A percentile compares a stretch with the other conserved stretches of the same genome.
phyloP scores from a whole-genome alignment of 2,329 filamentous ascomycete genomes.

The Microdochium bolleyi region DNA sequence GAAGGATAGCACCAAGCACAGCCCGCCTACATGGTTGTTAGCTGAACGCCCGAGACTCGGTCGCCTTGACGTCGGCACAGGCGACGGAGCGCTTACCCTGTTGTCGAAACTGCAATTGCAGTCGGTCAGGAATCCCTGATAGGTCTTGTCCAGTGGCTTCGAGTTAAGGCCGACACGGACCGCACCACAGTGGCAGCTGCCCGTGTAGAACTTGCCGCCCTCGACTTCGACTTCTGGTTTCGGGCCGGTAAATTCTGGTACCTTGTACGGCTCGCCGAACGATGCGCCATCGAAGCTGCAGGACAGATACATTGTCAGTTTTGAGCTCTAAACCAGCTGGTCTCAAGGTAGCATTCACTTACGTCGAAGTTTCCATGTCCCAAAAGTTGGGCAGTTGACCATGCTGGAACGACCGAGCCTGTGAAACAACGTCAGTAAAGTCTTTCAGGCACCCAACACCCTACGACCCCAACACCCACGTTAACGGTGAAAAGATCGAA shows the following conservation, averaged over 20 bases:
- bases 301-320: background rate
- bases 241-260: constrained; percentile 28
- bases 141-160: constrained; percentile 31
- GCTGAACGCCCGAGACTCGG: no score
- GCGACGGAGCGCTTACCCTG: constrained; percentile 19
- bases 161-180: constrained; percentile 33
- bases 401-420: constrained; percentile 32
- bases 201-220: constrained; percentile 32
- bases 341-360: background rate
- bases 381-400: constrained; percentile 30
- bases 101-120: constrained; percentile 46
- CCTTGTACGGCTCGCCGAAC: constrained; percentile 21
- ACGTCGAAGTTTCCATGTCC: constrained; percentile 27
- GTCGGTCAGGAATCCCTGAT: constrained; percentile 17
- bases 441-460: background rate
- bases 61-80: background rate
- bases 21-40: background rate
- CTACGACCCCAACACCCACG: background rate
- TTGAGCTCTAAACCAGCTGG: background rate
- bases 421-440: background rate
- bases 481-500: background rate
- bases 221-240: constrained; percentile 28
- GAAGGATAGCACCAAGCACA: background rate
- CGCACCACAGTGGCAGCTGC: constrained; percentile 45
- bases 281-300: constrained; percentile 29